These are phyloP conservation scores for Xylaria venustula DNA, from an alignment of 495 filamentous ascomycete genomes.

Conservation along the genomic window DNA sequence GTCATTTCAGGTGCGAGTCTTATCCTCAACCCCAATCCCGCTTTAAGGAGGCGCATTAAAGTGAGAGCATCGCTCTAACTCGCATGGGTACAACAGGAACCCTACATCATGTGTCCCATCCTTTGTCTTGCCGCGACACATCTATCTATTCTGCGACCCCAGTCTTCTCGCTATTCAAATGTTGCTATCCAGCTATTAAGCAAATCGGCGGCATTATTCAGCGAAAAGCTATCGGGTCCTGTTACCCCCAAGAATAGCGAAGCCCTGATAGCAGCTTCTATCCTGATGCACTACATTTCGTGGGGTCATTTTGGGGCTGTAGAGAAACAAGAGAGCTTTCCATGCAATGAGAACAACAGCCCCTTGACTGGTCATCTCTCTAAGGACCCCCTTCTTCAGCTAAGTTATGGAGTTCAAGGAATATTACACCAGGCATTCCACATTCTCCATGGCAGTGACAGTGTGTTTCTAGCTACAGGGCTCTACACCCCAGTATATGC, in stretches of 20 bases:
- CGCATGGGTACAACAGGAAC: slow-evolving; percentile 12
- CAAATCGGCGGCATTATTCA: background rate
- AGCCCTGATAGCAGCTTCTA: slow-evolving; percentile 13
- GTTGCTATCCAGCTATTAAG: background rate
- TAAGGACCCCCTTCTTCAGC: slow-evolving; percentile 13
- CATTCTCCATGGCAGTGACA: slow-evolving; percentile 4
- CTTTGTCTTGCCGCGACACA: slow-evolving; percentile 28
- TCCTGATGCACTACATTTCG: slow-evolving; percentile 26
- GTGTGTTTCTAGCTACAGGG: slow-evolving; percentile 8
- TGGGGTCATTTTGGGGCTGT: slow-evolving; percentile 26
- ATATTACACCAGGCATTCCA: slow-evolving; percentile 8
- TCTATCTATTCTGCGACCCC: slow-evolving; percentile 18
- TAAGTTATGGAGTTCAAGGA: slow-evolving; percentile 8
- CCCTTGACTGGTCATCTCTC: background rate
- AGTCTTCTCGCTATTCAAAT: background rate
- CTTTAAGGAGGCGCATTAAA: background rate
- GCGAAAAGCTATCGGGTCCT: slow-evolving; percentile 13
- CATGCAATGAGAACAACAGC: background rate
- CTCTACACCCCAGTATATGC: slow-evolving; percentile 5
- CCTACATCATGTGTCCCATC: slow-evolving; percentile 26
- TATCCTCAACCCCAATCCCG: no score
- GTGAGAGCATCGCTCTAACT: background rate
- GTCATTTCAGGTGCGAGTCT: slow-evolving; percentile 11
- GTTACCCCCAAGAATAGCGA: slow-evolving; percentile 16
- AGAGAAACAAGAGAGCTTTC: background rate